phyloP scores from a whole-genome alignment of 2,329 filamentous ascomycete genomes.

The Hypoxylon sp. region DNA sequence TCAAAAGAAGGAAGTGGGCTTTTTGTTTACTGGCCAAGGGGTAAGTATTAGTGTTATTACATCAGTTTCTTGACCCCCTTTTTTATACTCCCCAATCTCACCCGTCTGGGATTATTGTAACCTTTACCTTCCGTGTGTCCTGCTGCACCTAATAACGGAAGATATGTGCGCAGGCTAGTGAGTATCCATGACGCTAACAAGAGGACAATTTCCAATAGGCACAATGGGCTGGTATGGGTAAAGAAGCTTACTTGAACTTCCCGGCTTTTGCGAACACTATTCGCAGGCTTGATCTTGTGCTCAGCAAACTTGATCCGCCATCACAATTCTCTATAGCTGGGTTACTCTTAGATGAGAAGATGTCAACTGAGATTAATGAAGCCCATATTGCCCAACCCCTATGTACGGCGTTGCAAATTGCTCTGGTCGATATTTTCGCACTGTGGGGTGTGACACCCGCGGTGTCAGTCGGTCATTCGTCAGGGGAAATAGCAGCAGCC shows the following conservation, averaged over 20 bases:
- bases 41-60: not conserved
- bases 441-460: slow-evolving; percentile 53
- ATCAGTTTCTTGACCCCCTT: not conserved
- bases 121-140: not conserved
- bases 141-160: not conserved
- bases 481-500: slow-evolving; percentile 62
- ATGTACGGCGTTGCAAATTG: not conserved
- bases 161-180: not conserved
- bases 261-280: slow-evolving; percentile 10
- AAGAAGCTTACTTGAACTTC: slow-evolving; percentile 29
- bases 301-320: slow-evolving; percentile 5
- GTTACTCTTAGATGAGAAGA: not conserved
- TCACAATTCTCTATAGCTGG: not conserved
- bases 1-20: not conserved
- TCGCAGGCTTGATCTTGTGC: slow-evolving; percentile 28
- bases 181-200: not conserved
- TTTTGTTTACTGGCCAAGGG: slow-evolving; percentile 1
- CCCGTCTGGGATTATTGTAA: not conserved
- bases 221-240: slow-evolving; percentile 49
- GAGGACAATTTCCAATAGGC: slow-evolving; percentile 8
- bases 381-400: slow-evolving; percentile 1
- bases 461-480: slow-evolving; percentile 58
- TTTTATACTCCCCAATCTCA: not conserved
- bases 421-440: slow-evolving; percentile 52
- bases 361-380: not conserved